Evolutionary conservation across 2,329 filamentous ascomycete genomes (phyloP).

Genomic region (Penicillium crustosum): DNA sequence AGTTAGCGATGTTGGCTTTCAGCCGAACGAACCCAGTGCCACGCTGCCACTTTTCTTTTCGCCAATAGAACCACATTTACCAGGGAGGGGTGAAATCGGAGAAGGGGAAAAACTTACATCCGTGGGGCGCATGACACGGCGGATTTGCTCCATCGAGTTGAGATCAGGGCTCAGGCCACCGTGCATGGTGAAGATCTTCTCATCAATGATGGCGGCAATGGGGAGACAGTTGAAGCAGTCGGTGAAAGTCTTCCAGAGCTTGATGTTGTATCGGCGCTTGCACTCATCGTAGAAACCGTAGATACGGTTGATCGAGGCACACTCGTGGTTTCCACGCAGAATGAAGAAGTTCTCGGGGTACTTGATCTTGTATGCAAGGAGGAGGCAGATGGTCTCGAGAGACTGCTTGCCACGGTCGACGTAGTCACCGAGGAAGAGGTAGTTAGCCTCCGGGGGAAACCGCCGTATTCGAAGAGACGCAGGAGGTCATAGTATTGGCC

Average conservation of each 20-base stretch:
- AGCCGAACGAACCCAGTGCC: constrained; percentile 30
- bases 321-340: constrained; percentile 97
- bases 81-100: neutral
- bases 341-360: constrained; percentile 99
- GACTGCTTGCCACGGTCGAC: constrained; percentile 99
- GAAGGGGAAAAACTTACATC: constrained; percentile 68
- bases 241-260: constrained; percentile 99
- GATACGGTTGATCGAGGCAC: constrained; percentile 97
- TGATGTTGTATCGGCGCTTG: constrained; percentile 99
- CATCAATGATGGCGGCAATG: constrained; percentile 97
- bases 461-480: constrained; percentile 95
- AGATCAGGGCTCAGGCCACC: constrained; percentile 94
- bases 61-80: constrained; percentile 4
- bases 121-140: constrained; percentile 96
- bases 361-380: constrained; percentile 99
- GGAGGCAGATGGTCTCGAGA: constrained; percentile 94
- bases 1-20: constrained; percentile 43
- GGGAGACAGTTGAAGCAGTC: constrained; percentile 99
- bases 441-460: constrained; percentile 98
- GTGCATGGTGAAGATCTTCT: constrained; percentile 99
- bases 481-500: constrained; percentile 98
- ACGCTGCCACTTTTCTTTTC: constrained; percentile 10
- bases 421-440: constrained; percentile 98
- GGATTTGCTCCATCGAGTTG: constrained; percentile 99
- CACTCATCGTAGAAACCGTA: constrained; percentile 99